Base-by-base conservation (phyloP, 371 early-diverging fungal genomes). In the Blyttiomyces sp. region DNA sequence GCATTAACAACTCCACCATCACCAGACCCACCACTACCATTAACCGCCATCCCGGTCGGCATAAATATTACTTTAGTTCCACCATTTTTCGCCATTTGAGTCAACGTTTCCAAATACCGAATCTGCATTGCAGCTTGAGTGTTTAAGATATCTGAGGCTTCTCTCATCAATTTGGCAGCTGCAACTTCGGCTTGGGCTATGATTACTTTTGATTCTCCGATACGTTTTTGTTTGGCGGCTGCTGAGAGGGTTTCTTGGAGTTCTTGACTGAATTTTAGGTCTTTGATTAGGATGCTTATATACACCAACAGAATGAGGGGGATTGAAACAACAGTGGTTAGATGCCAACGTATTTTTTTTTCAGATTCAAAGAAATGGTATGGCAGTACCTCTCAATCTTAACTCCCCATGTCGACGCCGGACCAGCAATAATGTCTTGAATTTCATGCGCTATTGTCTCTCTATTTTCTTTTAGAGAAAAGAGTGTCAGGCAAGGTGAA, bases 141-240 rank as follows among this genome's bases (percentile, higher is more conserved):
- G 68, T 66, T 69, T 35, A 79, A 64, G 59, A 79, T 79, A 54
- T 79, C 79, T 9, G 73, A 59, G 9, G 95, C 94, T 60, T 94
- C 88, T 43, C 95, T 79, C 95, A 95, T 95, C 50, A 95, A 68
- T 63, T 89, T 93, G 21, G 95, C 94, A 6, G 91, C 78, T 33
- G 94, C 90, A 1, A 95, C 95, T 64, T 94, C 95, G 9, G 95
- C 94, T 57, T 84, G 73, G 0, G 95, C 95, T 24, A 87, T 83
- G 62, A 95, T 95, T 36, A 95, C 85, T 75, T 92, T 93, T 32
- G 88, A 82, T 70, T 94, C 88, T 35, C 94, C 96, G 26, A 92
- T 75, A 21, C 96, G 79, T 63, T 88, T 84, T 46, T 90, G 91
- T 59, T 92, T 92, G 31, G 95, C 95, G n/a, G 95, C 95, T 4